phyloP scores from a whole-genome alignment of 2,329 filamentous ascomycete species.

The Penicillium frequentans region DNA sequence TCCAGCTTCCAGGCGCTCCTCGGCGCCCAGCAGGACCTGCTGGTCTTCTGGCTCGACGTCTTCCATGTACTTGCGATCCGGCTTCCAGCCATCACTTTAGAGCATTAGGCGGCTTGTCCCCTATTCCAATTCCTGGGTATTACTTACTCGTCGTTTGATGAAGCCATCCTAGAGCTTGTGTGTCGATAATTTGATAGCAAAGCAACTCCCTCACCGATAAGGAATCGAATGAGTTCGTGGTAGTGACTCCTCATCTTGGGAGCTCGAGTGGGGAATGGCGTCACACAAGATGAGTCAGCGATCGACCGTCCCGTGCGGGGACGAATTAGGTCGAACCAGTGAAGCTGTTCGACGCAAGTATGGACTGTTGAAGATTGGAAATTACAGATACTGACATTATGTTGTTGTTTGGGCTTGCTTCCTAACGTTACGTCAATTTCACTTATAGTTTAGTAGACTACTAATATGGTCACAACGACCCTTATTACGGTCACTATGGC shows the following conservation, averaged over 20 bases:
- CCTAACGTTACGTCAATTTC: no score
- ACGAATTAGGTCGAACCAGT: neutral
- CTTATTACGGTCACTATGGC: no score
- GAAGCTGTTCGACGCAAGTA: neutral
- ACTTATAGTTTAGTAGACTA: no score
- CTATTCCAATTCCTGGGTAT: neutral
- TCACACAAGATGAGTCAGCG: neutral
- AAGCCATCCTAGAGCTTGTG: neutral
- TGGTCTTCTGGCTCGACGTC: conserved; percentile 7
- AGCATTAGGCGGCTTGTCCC: conserved; percentile 4
- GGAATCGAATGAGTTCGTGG: neutral
- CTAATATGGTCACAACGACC: no score
- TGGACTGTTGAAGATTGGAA: neutral
- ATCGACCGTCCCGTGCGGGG: neutral
- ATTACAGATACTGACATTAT: neutral
- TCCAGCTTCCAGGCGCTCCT: neutral
- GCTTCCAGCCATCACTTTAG: conserved; percentile 7
- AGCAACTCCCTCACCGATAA: neutral
- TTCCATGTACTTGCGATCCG: conserved; percentile 3
- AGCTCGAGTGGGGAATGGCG: neutral
- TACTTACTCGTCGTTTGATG: neutral
- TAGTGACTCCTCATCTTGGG: neutral
- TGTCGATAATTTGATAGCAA: neutral
- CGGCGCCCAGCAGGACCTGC: conserved; percentile 1
- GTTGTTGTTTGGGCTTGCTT: no score